Conservation (phyloP, 176 grass and related monocot genomes). For the Thalia dealbata region DNA sequence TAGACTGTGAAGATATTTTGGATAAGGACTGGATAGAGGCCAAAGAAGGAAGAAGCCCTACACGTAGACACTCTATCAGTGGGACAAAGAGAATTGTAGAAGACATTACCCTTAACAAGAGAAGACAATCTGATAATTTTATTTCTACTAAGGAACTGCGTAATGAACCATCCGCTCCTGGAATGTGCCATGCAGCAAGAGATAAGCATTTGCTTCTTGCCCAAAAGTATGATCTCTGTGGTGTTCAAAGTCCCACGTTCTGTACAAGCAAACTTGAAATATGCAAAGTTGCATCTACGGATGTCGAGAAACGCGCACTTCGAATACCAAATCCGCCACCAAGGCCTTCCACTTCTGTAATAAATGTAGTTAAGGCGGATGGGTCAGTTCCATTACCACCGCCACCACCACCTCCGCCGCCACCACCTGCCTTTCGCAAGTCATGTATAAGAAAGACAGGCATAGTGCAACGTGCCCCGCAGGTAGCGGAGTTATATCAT, state of each 20-base stretch:
- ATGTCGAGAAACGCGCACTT: slow-evolving; percentile 68
- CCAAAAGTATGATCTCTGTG: slow-evolving; percentile 45
- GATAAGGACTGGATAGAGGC: slow-evolving; percentile 74
- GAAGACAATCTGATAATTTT: slow-evolving; percentile 95
- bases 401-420: slow-evolving; percentile 44
- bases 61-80: slow-evolving; percentile 74
- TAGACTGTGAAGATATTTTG: slow-evolving; percentile 47
- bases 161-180: slow-evolving; percentile 36
- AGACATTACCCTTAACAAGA: slow-evolving; percentile 50
- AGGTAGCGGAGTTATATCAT: slow-evolving; percentile 97
- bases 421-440: slow-evolving; percentile 62
- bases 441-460: slow-evolving; percentile 54
- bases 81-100: slow-evolving; percentile 51
- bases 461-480: slow-evolving; percentile 88
- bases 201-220: slow-evolving; percentile 31
- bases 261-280: slow-evolving; percentile 47
- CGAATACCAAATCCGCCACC: slow-evolving; percentile 92
- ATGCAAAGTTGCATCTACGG: slow-evolving; percentile 44
- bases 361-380: slow-evolving; percentile 1
- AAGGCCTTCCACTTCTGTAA: slow-evolving; percentile 60
- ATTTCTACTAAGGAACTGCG: slow-evolving; percentile 44
- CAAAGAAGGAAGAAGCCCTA: slow-evolving; percentile 42
- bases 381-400: slow-evolving; percentile 4
- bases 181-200: background rate
- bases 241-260: slow-evolving; percentile 64